phyloP scores from a whole-genome alignment of 495 filamentous ascomycete genomes.

The Aspergillus leporis region DNA sequence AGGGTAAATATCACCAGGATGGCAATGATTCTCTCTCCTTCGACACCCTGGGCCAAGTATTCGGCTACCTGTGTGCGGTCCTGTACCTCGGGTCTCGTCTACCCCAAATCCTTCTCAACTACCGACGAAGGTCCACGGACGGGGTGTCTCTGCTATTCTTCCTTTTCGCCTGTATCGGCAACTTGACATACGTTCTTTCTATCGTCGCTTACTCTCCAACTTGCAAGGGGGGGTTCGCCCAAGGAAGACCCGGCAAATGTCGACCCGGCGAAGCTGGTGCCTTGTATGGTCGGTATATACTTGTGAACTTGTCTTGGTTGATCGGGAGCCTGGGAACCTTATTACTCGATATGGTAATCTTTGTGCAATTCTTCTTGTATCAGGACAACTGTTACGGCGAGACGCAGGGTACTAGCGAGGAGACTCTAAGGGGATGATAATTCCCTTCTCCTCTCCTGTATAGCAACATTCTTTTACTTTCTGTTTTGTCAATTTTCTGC shows the following conservation, averaged over 20 bases:
- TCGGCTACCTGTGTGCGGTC: conserved; percentile 81
- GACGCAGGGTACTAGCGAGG: conserved; percentile 4
- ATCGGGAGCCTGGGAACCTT: conserved; percentile 87
- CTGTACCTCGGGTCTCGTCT: conserved; percentile 87
- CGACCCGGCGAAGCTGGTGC: conserved; percentile 51
- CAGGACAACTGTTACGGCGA: conserved; percentile 34
- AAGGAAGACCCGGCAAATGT: conserved; percentile 37
- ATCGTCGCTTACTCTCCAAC: conserved; percentile 83
- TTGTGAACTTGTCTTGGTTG: conserved; percentile 87
- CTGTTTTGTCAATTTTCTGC: background rate
- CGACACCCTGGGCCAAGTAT: conserved; percentile 76
- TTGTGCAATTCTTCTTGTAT: conserved; percentile 91
- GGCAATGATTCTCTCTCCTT: conserved; percentile 53
- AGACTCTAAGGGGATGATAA: background rate
- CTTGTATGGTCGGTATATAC: conserved; percentile 75
- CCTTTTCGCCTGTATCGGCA: conserved; percentile 92
- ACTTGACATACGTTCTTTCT: conserved; percentile 87
- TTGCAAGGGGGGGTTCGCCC: conserved; percentile 32
- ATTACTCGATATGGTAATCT: conserved; percentile 79
- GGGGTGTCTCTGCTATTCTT: conserved; percentile 93
- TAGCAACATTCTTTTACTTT: background rate
- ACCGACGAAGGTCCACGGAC: conserved; percentile 83
- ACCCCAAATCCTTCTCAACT: conserved; percentile 89
- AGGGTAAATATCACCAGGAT: conserved; percentile 22
- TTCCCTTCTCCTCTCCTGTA: conserved; percentile 2